phyloP scores from a whole-genome alignment of 148 eudicot species.

The Rhododendron williamsianum region DNA sequence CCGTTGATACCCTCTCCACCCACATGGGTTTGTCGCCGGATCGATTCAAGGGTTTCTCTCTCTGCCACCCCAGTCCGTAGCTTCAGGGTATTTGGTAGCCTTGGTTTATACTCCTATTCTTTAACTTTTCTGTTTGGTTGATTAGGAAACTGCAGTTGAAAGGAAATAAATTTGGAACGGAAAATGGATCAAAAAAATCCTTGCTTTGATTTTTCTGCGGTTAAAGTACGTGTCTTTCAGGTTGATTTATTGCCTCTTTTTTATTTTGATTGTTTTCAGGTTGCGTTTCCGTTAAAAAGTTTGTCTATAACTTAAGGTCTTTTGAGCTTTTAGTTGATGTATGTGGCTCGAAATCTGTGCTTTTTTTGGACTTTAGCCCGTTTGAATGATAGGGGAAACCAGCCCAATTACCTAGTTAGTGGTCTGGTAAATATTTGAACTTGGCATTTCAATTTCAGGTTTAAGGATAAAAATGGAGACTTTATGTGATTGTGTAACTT shows the following conservation, averaged over 20 bases:
- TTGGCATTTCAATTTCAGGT: background rate
- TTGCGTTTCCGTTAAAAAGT: background rate
- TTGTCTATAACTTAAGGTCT: too few relatives aligned
- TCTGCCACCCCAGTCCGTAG: background rate
- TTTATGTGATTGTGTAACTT: background rate
- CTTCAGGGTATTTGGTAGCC: background rate
- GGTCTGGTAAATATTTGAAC: background rate
- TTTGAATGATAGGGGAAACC: too few relatives aligned
- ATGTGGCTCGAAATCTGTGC: too few relatives aligned
- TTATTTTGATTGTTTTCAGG: background rate
- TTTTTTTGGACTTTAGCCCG: too few relatives aligned
- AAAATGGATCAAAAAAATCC: background rate
- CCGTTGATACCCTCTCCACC: background rate
- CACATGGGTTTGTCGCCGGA: constrained; percentile 2
- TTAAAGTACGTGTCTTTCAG: background rate
- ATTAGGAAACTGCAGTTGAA: background rate
- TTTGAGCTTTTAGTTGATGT: too few relatives aligned
- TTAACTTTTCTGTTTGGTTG: background rate
- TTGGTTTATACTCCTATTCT: background rate
- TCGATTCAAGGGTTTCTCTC: background rate
- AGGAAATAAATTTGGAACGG: background rate
- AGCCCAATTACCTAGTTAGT: background rate
- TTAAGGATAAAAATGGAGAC: background rate
- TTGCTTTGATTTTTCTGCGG: background rate
- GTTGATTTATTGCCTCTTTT: background rate